Base-by-base conservation (phyloP, 1,284 basidiomycete genomes). In the Takashimella tepidaria region DNA sequence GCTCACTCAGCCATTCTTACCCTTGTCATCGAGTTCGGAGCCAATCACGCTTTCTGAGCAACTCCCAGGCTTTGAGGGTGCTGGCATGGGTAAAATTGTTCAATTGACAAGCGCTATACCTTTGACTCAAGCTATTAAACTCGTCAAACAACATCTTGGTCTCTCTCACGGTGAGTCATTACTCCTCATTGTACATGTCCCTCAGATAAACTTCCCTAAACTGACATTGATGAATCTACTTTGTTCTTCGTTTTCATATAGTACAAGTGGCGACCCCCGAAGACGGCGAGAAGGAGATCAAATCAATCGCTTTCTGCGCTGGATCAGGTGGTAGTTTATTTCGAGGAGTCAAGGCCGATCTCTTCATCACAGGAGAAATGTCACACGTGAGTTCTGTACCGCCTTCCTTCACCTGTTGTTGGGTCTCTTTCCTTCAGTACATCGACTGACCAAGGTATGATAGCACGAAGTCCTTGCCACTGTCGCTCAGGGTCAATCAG, bases 331-430 rank as follows among this genome's bases (percentile, higher is more conserved):
- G 82, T 1, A 84, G 85, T 43, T 78, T 91, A 73, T 80, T 95
- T 41, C 71, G 79, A 41, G 84, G 82, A 47, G 79, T 82, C 51
- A 75, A 82, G 27, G 89, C 89, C 42, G 89, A 93, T 70, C 81
- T 91, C 23, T 88, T 88, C 70, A 80, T 91, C 63, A 95, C 91
- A 1, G 91, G 91, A n/a, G 91, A 93, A 74, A 90, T 93, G 89
- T 74, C 81, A 23, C 90, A 93, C 74, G 88, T 89, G 73, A 57
- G 84, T 65, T 16, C 37, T 19, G 10, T 73, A 48, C 8, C 3
- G 13, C 6, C 16, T 22, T 24, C 11, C 1, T 49, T 26, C 51
- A 41, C 45, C 21, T 43, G 48, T 41, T 48, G 48, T n/a, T n/a
- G n/a, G n/a, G n/a, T n/a, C n/a, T n/a, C n/a, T n/a, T n/a, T n/a